A percentile compares a stretch with the other conserved stretches of the same genome.
Conservation (phyloP, 352 stramenopile species). For the Phytopythium ostracodes region DNA sequence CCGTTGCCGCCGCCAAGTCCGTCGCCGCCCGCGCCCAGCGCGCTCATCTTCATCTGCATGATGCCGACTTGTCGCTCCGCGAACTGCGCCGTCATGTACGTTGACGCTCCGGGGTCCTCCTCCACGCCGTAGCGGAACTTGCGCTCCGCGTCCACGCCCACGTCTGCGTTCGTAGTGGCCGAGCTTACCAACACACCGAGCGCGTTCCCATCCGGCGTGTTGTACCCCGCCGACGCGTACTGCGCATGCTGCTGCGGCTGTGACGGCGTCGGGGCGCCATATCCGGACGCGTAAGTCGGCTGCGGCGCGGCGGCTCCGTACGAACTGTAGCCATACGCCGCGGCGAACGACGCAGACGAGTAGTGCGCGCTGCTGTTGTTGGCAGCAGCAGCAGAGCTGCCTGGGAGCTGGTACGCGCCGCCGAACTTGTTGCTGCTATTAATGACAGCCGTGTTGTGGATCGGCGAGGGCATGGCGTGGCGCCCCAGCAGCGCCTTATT, state of each 20-base stretch:
- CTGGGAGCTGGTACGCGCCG: slow-evolving; percentile 3
- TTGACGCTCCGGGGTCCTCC: slow-evolving; percentile 6
- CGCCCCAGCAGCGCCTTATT: slow-evolving; percentile 29
- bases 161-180: slow-evolving; percentile 26
- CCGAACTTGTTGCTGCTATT: slow-evolving; percentile 22
- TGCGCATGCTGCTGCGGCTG: slow-evolving; percentile 17
- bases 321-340: slow-evolving; percentile 25
- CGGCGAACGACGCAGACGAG: slow-evolving; percentile 25
- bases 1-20: slow-evolving; percentile 5
- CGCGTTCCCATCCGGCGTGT: slow-evolving; percentile 30
- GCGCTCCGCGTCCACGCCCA: slow-evolving; percentile 24
- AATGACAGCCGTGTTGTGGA: slow-evolving; percentile 1
- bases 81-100: slow-evolving; percentile 13
- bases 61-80: slow-evolving; percentile 33
- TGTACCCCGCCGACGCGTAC: slow-evolving; percentile 11
- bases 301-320: slow-evolving; percentile 26
- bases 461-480: slow-evolving; percentile 14
- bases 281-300: slow-evolving; percentile 15
- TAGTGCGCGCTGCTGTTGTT: slow-evolving; percentile 23
- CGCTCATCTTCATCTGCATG: slow-evolving; percentile 33
- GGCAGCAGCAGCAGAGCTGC: neutral
- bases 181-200: slow-evolving; percentile 57
- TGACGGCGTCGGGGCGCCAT: slow-evolving; percentile 27
- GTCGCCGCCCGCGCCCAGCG: slow-evolving; percentile 4
- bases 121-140: slow-evolving; percentile 31